Percentiles rank a stretch among this genome's conserved stretches.
These are phyloP conservation scores for Haematococcus sp. DNA, from an alignment of 139 green algal species.

Conservation along the genomic window DNA sequence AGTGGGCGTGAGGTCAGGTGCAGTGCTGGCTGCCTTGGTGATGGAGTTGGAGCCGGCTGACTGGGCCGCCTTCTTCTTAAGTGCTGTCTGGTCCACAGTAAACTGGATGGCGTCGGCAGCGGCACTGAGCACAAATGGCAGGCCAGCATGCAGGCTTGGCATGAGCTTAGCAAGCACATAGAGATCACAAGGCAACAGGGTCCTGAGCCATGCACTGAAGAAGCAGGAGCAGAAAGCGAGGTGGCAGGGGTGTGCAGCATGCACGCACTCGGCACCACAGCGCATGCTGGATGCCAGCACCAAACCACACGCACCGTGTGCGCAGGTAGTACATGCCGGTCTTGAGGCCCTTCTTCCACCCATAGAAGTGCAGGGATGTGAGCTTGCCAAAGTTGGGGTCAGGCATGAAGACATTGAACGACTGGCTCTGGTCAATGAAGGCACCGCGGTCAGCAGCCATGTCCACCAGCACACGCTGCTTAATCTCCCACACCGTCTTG, in stretches of 20 bases:
- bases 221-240: no score
- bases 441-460: slow-evolving; percentile 97
- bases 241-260: no score
- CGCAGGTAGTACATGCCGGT: slow-evolving; percentile 99
- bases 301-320: slow-evolving; percentile 64
- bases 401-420: slow-evolving; percentile 96
- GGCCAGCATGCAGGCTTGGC: neutral
- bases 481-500: slow-evolving; percentile 99
- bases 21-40: slow-evolving; percentile 7
- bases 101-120: slow-evolving; percentile 99
- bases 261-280: no score
- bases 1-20: slow-evolving; percentile 20
- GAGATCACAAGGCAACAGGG: neutral
- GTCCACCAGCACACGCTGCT: slow-evolving; percentile 94
- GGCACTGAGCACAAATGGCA: neutral
- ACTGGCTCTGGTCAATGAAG: slow-evolving; percentile 98
- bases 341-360: slow-evolving; percentile 94
- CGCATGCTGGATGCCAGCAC: no score
- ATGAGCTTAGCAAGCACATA: no score
- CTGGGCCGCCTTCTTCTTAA: slow-evolving; percentile 39
- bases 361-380: slow-evolving; percentile 97
- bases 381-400: slow-evolving; percentile 99
- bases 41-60: neutral
- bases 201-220: neutral
- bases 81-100: slow-evolving; percentile 86